phyloP scores from a whole-genome alignment of 2,329 filamentous ascomycete species.

The Botrytis fragariae region DNA sequence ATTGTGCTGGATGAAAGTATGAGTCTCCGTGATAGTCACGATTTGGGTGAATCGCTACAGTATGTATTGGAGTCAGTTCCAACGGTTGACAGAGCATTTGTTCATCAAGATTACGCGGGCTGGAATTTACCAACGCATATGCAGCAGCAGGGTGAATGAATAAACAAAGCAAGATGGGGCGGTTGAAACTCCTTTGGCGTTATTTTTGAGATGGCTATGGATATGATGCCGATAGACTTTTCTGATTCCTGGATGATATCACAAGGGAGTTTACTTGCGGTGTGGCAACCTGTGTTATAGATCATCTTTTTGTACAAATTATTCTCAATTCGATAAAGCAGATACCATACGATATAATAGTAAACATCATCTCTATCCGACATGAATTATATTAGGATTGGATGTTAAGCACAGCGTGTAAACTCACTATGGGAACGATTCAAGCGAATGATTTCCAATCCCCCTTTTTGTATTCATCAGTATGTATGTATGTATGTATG shows the following conservation, averaged over 20 bases:
- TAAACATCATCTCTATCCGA: background rate
- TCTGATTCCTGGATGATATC: background rate
- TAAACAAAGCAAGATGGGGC: background rate
- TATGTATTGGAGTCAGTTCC: conserved; percentile 56
- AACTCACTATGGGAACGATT: background rate
- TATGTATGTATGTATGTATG: too few species aligned
- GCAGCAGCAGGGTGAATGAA: conserved; percentile 35
- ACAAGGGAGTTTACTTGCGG: background rate
- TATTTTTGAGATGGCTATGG: background rate
- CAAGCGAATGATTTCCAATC: too few species aligned
- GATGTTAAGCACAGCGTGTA: background rate
- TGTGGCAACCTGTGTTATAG: background rate
- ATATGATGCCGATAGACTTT: background rate
- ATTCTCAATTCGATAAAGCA: background rate
- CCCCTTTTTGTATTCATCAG: background rate
- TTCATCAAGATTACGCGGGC: conserved; percentile 42
- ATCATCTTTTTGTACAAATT: background rate
- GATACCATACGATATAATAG: background rate
- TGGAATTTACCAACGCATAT: conserved; percentile 40
- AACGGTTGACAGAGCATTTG: conserved; percentile 43
- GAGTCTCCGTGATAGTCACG: conserved; percentile 52
- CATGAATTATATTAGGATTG: background rate
- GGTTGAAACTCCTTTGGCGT: background rate
- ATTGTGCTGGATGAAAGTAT: conserved; percentile 55
- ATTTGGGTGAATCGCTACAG: conserved; percentile 61